These are phyloP conservation scores for Pseudocohnilembus persalinus DNA, from an alignment of 169 alveolate genomes.

Conservation along the genomic window DNA sequence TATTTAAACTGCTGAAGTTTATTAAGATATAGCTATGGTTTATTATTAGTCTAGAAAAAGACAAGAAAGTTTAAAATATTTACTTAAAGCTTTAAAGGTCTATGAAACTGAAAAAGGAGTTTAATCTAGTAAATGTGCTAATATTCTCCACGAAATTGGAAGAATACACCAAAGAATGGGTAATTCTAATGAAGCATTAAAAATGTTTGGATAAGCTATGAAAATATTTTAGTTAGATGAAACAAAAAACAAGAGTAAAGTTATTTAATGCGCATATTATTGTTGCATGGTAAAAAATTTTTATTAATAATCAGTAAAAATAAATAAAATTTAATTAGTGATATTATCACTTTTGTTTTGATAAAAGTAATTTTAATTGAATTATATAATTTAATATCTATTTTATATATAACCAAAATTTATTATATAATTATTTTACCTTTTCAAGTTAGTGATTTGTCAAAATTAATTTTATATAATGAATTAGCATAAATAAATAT, in stretches of 20 bases:
- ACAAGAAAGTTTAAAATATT: background rate
- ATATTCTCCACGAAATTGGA: background rate
- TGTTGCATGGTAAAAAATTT: background rate
- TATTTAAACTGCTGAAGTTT: background rate
- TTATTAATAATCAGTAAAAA: no score
- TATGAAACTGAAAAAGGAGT: background rate
- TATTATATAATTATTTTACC: no score
- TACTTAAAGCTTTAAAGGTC: background rate
- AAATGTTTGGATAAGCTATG: background rate
- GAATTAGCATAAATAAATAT: no score
- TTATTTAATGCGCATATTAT: background rate
- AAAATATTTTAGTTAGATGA: background rate
- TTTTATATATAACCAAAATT: no score
- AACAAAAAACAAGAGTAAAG: background rate
- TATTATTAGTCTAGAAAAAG: background rate
- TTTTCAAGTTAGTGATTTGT: no score
- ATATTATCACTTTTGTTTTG: no score
- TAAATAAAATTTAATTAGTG: no score
- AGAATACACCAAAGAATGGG: background rate
- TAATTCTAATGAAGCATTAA: background rate
- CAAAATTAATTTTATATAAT: no score
- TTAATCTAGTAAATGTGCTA: background rate
- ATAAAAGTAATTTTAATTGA: no score
- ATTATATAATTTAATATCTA: no score
- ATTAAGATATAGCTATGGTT: background rate